Evolutionary conservation across 257 asterid species (phyloP), one percentile per base, ranked within the genome.

Genomic region (Petrea volubilis): DNA sequence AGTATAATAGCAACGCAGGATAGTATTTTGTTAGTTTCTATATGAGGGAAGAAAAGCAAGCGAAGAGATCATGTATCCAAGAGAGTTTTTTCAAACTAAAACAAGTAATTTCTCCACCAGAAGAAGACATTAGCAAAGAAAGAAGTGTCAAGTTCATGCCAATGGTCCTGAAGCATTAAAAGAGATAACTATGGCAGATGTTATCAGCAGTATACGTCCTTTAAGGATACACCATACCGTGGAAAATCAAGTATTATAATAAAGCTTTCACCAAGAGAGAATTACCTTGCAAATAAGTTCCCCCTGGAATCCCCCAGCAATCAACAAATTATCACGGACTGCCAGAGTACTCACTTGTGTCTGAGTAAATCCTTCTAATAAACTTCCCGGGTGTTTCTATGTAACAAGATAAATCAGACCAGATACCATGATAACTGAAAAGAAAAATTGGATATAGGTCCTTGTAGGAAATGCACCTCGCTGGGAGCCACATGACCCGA

Each of bases 291-390:
- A 84, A 55, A 84, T 81, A 50, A 81, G 88, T 74, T 84, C 88
- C 23, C 88, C 88, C 46, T 84, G 88, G 77, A 78, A 84, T 52
- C 88, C 86, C 53, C 88, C 86, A 57, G 83, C 88, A 73, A 81
- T 84, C 73, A 84, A 76, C 73, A 81, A 46, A 73, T 84, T 78
- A 61, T 78, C 88, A 41, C 84, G 86, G 38, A 84, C 88, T 46
- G 82, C 83, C 61, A 84, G 75, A 25, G 88, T 84, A 65, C 86
- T 84, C 51, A 84, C 75, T 78, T 84, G 88, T 15, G 86, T 84
- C 71, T 76, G 84, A 5, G 82, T 78, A 74, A 84, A 84, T 67
- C 88, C 88, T 64, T 84, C 88, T 74, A 73, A 70, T 38, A 84
- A 84, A 78, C 75, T 84, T 67, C 84, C 82, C 0, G 84, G 86